A percentile compares a stretch with the other conserved stretches of the same genome.
phyloP scores from a whole-genome alignment of 257 asterid genomes.

The Nicotiana tabacum region DNA sequence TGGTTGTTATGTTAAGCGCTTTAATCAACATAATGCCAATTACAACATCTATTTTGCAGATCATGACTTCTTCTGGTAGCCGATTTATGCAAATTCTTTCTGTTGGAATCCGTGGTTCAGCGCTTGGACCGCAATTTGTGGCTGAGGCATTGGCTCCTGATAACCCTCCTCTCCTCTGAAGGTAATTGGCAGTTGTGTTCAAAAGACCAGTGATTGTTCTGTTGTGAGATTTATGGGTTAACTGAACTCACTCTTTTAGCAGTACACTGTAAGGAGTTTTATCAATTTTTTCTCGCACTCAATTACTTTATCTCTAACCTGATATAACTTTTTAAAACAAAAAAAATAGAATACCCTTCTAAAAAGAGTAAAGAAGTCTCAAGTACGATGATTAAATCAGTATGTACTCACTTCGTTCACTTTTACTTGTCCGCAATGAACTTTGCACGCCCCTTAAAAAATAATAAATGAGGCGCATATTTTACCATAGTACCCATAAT shows the following conservation, averaged over 20 bases:
- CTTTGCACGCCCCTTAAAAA: no score
- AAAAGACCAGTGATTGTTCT: neutral
- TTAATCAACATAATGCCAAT: neutral
- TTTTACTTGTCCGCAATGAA: no score
- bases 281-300: neutral
- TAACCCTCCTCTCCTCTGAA: slow-evolving; percentile 80
- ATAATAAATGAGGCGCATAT: no score
- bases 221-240: neutral
- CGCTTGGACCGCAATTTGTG: slow-evolving; percentile 98
- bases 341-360: no score
- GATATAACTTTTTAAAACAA: no score
- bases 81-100: slow-evolving; percentile 87
- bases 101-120: slow-evolving; percentile 98
- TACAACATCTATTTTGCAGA: slow-evolving; percentile 36
- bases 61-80: slow-evolving; percentile 60
- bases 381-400: no score
- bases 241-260: neutral
- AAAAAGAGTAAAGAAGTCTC: no score
- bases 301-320: neutral
- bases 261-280: neutral
- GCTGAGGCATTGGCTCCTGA: slow-evolving; percentile 99
- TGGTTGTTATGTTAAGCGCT: neutral
- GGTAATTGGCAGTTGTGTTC: slow-evolving; percentile 34
- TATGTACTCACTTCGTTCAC: no score
- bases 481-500: no score